Percentiles rank a stretch among this genome's conserved stretches.
Evolutionary conservation across 2,329 filamentous ascomycete genomes (phyloP).

Genomic region (Didymella segeticola): DNA sequence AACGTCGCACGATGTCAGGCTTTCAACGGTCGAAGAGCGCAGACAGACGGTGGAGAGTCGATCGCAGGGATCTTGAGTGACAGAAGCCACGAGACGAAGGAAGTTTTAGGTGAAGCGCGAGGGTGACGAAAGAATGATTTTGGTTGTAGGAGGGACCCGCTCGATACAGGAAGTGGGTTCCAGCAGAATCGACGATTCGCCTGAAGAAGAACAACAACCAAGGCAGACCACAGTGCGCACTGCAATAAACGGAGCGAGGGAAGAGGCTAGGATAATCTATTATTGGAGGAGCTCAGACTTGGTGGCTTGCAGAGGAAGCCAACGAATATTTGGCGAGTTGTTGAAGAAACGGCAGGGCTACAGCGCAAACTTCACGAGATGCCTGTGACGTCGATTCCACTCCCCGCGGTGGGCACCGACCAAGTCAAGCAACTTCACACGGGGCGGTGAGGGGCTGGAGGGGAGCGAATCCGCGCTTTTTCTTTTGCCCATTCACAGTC

Average conservation of each 20-base stretch:
- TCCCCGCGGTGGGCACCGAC: constrained; percentile 12
- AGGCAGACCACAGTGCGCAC: constrained; percentile 17
- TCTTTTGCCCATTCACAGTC: constrained; percentile 1
- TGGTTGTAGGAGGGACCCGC: constrained; percentile 28
- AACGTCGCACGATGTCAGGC: not conserved
- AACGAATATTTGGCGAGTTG: constrained; percentile 12
- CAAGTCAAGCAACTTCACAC: constrained; percentile 8
- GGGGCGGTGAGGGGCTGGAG: constrained; percentile 16
- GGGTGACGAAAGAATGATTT: constrained; percentile 45
- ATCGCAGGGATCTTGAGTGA: constrained; percentile 4
- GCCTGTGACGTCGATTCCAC: constrained; percentile 17
- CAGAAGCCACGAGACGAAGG: not conserved
- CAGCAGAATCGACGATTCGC: constrained; percentile 35
- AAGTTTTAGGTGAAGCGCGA: constrained; percentile 12
- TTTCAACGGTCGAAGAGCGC: not conserved
- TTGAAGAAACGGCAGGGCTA: constrained; percentile 8
- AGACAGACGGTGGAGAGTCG: constrained; percentile 2
- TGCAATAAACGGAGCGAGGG: constrained; percentile 16
- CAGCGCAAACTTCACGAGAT: constrained; percentile 14
- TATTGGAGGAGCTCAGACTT: constrained; percentile 14
- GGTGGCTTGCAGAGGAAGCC: constrained; percentile 24
- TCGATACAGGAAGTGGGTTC: constrained; percentile 34
- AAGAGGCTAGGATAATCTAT: constrained; percentile 20
- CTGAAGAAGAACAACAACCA: constrained; percentile 10
- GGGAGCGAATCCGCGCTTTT: constrained; percentile 2